These are phyloP conservation scores for Simmondsia chinensis DNA, from an alignment of 148 eudicot species.

Conservation along the genomic window DNA sequence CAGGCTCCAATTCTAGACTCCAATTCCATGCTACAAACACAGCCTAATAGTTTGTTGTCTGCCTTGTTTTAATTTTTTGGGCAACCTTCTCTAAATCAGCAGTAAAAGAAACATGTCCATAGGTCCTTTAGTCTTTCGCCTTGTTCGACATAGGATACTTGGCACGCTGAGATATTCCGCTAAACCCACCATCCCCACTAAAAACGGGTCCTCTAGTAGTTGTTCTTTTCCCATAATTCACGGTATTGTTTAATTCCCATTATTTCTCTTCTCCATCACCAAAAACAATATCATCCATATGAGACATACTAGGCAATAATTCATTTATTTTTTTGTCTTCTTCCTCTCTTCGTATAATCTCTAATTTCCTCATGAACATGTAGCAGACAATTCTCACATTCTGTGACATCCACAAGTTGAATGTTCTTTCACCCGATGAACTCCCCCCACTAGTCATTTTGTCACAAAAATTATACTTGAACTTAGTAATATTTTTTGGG, in stretches of 20 bases:
- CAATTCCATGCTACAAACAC: no score
- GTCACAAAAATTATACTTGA: no score
- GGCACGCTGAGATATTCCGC: background rate
- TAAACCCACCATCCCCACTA: background rate
- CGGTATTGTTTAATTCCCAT: no score
- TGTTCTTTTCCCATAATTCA: no score
- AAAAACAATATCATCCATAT: background rate
- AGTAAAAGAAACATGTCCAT: background rate
- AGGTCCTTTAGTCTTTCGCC: background rate
- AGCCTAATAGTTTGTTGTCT: slow-evolving; percentile 3
- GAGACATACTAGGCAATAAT: background rate
- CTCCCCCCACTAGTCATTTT: no score
- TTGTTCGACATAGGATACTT: background rate
- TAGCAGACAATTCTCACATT: slow-evolving; percentile 1
- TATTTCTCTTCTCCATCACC: background rate
- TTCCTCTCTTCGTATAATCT: background rate
- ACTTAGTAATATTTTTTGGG: no score
- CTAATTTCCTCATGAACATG: background rate
- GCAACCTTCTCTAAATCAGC: background rate
- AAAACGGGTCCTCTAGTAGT: no score
- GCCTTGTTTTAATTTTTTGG: background rate
- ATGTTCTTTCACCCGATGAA: slow-evolving; percentile 4
- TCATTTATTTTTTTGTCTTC: no score
- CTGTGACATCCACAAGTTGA: background rate
- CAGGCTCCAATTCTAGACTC: no score